Evolutionary conservation across 106 monocot species (phyloP).

Genomic region (Gastrodia elata): DNA sequence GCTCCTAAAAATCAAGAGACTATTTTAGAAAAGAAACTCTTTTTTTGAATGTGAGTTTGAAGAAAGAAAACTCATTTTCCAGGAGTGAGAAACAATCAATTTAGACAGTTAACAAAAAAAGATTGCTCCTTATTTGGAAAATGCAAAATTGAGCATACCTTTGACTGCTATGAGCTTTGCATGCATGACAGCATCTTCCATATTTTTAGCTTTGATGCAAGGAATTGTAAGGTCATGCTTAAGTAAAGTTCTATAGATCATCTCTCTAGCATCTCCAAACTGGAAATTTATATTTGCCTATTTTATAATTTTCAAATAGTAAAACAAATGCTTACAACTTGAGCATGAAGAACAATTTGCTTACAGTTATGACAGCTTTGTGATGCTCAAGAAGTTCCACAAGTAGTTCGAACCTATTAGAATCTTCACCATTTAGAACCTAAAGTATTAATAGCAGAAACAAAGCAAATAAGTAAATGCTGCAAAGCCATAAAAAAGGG

Average conservation of each 20-base stretch:
- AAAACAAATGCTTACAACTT: neutral
- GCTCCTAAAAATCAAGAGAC: too few relatives aligned
- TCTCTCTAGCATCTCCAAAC: slow-evolving; percentile 41
- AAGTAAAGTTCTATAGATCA: slow-evolving; percentile 24
- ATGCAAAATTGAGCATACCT: slow-evolving; percentile 15
- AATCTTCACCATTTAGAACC: slow-evolving; percentile 9
- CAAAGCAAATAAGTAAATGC: neutral
- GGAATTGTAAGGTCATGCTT: slow-evolving; percentile 29
- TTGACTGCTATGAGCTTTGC: slow-evolving; percentile 25
- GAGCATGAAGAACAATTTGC: slow-evolving; percentile 11
- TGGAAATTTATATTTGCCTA: neutral
- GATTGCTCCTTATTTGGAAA: neutral
- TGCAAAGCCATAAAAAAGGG: neutral
- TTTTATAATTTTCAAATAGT: neutral
- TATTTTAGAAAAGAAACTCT: too few relatives aligned
- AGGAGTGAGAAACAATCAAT: neutral
- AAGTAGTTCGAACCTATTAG: slow-evolving; percentile 31
- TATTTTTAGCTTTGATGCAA: slow-evolving; percentile 22
- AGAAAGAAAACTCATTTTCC: neutral
- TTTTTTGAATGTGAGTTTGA: neutral
- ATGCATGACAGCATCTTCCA: slow-evolving; percentile 28
- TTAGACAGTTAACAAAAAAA: neutral
- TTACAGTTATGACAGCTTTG: slow-evolving; percentile 39
- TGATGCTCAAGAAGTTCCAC: slow-evolving; percentile 25
- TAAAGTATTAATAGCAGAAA: slow-evolving; percentile 6